Evolutionary conservation across 2,329 filamentous ascomycete genomes (phyloP), one percentile per base, ranked within the genome.

Genomic region (Pestalotiopsis sp.): DNA sequence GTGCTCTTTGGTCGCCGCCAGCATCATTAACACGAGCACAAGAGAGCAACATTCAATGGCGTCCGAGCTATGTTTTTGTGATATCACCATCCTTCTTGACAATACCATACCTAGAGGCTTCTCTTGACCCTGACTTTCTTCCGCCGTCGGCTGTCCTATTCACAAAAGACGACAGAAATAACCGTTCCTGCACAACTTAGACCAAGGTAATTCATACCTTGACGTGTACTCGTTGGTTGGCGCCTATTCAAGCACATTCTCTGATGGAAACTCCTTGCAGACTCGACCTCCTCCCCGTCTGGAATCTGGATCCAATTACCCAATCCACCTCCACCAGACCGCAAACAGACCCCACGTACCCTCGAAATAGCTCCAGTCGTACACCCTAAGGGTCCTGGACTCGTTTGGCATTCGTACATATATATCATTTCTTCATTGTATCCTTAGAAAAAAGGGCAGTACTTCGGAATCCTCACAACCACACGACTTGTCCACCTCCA

Each of bases 11-110:
- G 25, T 17, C 17, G 17, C 36, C 62, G 20, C 39, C 27, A 20
- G n/a, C 62, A 49, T 27, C 14, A 62, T 36, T 62, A 20, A 52
- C 20, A 52, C 45, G 11, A 52, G 11, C 7, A 4, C 41, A n/a
- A n/a, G 45, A n/a, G 17, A 52, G 9, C 45, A 52, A 20, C 20
- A 52, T 63, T 67, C 66, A 67, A 67, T 67, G 66, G 66, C 66
- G 66, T 52, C 66, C 41, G 59, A 63, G 57, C 39, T 56, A 63
- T 67, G 58, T 67, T 58, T 62, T 31, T 63, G 17, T 56, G n/a
- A 20, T 67, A 63, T 20, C 20, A 52, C 36, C 39, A 20, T 39
- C 31, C 41, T 57, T 23, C 57, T n/a, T 66, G 45, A 59, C 45
- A 67, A 61, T 49, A 64, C 57, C 41, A 66, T 49, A 58, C 36